phyloP scores from a whole-genome alignment of 768 basidiomycete genomes.

The Jaapia argillacea region DNA sequence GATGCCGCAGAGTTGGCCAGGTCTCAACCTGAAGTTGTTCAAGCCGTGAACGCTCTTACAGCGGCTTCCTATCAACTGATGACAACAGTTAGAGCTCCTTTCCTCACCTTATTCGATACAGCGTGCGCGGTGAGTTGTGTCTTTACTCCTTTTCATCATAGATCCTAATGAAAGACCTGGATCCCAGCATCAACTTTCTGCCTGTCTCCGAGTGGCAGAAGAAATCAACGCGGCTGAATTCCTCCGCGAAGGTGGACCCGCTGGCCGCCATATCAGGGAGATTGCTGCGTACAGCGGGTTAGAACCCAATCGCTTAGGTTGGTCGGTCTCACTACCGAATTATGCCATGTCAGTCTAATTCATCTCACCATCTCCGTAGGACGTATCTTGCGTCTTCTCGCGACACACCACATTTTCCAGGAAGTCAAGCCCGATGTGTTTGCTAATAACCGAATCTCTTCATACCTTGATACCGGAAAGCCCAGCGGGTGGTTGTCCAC shows the following conservation, averaged over 20 bases:
- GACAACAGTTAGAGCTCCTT: slow-evolving; percentile 55
- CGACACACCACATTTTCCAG: slow-evolving; percentile 14
- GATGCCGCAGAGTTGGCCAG: slow-evolving; percentile 41
- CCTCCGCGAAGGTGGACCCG: slow-evolving; percentile 50
- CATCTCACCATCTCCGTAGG: slow-evolving; percentile 2
- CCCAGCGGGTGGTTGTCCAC: slow-evolving; percentile 11
- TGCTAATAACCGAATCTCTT: slow-evolving; percentile 12
- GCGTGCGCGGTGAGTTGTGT: background rate
- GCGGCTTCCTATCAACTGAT: slow-evolving; percentile 62
- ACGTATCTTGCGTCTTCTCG: slow-evolving; percentile 14
- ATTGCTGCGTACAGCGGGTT: slow-evolving; percentile 12
- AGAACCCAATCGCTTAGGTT: background rate
- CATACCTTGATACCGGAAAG: slow-evolving; percentile 13
- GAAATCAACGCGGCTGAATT: slow-evolving; percentile 63
- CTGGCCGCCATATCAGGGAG: slow-evolving; percentile 38
- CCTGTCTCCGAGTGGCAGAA: slow-evolving; percentile 65
- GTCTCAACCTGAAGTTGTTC: slow-evolving; percentile 46
- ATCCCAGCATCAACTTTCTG: slow-evolving; percentile 56
- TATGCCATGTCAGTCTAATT: background rate
- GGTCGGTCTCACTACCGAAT: background rate
- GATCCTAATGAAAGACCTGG: background rate
- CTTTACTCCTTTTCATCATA: background rate
- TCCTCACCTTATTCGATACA: slow-evolving; percentile 35
- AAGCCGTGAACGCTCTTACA: slow-evolving; percentile 54
- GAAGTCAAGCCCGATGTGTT: slow-evolving; percentile 14